Evolutionary conservation across 2,329 filamentous ascomycete species (phyloP), one percentile per base, ranked within the genome.

Genomic region (Myriosclerotinia curreyana): DNA sequence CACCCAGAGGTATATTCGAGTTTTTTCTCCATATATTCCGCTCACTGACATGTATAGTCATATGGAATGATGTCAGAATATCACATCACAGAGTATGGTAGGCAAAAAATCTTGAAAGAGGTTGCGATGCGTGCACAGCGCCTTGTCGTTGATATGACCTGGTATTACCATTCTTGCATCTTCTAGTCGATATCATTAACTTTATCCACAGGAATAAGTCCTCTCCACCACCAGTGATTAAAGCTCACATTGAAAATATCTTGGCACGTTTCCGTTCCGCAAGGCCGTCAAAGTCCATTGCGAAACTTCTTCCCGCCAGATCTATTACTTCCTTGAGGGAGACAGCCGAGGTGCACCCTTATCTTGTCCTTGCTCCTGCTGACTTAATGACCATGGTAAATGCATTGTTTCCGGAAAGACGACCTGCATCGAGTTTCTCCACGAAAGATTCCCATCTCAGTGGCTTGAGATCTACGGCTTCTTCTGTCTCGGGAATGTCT

Each of bases 31-130:
- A 17, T 20, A 28, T 15, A 20, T 14, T 25, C 53, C 28, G 25
- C 28, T 51, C 12, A n/a, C 66, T 75, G 67, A 72, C 65, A 52
- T 34, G 50, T 62, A 38, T 60, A 76, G 74, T 75, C 83, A 60
- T 83, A 86, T 69, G 85, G 86, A 62, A 85, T 90, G 79, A 88
- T 98, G 80, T 84, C 91, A 64, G 91, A 96, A 71, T 94, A 96
- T 75, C 91, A 96, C 77, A 92, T 98, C 71, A 93, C 90, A 58
- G 91, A 96, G 70, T 92, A 94, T 76, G 92, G 92, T 50, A 86
- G 95, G 51, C 90, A 96, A 72, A 93, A 88, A 75, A 89, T 90
- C 64, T 79, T 90, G 64, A 88, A 87, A 71, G 89, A 94, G 74
- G 88, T 97, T 64, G 92, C 90, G 63, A 86, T 90, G 74, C 86